Conservation (phyloP, 2,329 filamentous ascomycete species). For the Penicillium sp. region DNA sequence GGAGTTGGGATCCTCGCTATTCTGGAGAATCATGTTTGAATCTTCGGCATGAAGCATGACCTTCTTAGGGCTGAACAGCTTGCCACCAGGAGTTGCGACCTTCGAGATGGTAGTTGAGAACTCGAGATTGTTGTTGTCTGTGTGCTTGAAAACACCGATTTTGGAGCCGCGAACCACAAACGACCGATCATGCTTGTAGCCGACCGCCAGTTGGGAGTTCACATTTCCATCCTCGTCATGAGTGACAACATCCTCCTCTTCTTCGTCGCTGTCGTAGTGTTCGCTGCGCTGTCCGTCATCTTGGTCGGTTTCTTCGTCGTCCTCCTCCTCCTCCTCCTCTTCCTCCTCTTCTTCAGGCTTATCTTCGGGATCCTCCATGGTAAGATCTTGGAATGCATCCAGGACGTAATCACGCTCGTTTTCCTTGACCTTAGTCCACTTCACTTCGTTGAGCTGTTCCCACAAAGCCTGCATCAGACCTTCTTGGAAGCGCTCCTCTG, state of each 20-base stretch:
- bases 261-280: conserved; percentile 73
- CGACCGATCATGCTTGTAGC: conserved; percentile 94
- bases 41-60: conserved; percentile 95
- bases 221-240: conserved; percentile 74
- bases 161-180: conserved; percentile 97
- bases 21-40: conserved; percentile 85
- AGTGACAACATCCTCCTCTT: conserved; percentile 72
- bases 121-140: conserved; percentile 84
- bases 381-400: conserved; percentile 91
- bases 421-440: conserved; percentile 92
- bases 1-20: conserved; percentile 78
- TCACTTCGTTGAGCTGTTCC: conserved; percentile 92
- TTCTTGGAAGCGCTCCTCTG: conserved; percentile 84
- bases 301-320: conserved; percentile 60
- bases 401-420: conserved; percentile 91
- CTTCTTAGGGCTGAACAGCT: conserved; percentile 90
- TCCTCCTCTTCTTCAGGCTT: conserved; percentile 58
- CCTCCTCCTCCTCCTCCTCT: conserved; percentile 55
- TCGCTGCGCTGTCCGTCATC: conserved; percentile 70
- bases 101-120: conserved; percentile 98
- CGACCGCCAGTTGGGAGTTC: conserved; percentile 92
- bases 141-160: conserved; percentile 99
- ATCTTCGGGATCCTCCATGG: conserved; percentile 76
- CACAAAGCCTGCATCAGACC: conserved; percentile 93
- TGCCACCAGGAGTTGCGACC: conserved; percentile 83